phyloP scores from a whole-genome alignment of 1,284 basidiomycete genomes.

The Pseudozyma thailandica region DNA sequence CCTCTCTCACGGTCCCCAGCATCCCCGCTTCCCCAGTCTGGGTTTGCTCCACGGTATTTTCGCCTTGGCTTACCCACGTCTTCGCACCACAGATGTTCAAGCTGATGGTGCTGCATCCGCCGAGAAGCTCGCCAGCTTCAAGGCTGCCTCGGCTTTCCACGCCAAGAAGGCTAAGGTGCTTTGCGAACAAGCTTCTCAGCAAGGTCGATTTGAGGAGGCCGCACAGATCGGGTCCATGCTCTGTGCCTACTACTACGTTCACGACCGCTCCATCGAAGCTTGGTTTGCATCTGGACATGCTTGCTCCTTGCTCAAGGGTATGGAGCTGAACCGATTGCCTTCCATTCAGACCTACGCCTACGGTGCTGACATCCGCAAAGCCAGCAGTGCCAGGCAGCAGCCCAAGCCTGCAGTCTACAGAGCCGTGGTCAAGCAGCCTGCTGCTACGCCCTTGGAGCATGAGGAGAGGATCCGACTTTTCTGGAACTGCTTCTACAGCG shows the following conservation, averaged over 20 bases:
- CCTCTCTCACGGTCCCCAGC: conserved; percentile 46
- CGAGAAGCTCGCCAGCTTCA: conserved; percentile 36
- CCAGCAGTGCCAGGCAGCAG: conserved; percentile 12
- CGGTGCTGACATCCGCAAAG: conserved; percentile 4
- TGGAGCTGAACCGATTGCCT: conserved; percentile 50
- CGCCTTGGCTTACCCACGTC: conserved; percentile 42
- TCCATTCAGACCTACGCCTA: conserved; percentile 23
- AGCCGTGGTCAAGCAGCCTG: conserved; percentile 18
- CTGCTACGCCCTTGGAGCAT: conserved; percentile 37
- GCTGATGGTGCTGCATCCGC: conserved; percentile 25
- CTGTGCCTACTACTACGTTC: conserved; percentile 49
- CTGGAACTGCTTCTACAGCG: conserved; percentile 52
- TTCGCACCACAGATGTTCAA: conserved; percentile 22
- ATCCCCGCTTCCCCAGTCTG: conserved; percentile 48
- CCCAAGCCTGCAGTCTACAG: conserved; percentile 46
- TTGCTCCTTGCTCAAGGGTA: conserved; percentile 38
- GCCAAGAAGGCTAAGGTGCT: conserved; percentile 45
- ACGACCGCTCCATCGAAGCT: conserved; percentile 53
- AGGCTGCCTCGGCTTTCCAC: conserved; percentile 47
- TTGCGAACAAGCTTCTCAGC: conserved; percentile 25
- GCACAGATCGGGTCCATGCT: conserved; percentile 46
- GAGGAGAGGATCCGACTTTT: conserved; percentile 51
- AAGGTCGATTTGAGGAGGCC: conserved; percentile 46
- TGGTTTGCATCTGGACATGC: conserved; percentile 47
- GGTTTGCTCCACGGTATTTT: conserved; percentile 57